Evolutionary conservation across 441 rosid species (phyloP), one percentile per base, ranked within the genome.

Genomic region (Populus hybrid): DNA sequence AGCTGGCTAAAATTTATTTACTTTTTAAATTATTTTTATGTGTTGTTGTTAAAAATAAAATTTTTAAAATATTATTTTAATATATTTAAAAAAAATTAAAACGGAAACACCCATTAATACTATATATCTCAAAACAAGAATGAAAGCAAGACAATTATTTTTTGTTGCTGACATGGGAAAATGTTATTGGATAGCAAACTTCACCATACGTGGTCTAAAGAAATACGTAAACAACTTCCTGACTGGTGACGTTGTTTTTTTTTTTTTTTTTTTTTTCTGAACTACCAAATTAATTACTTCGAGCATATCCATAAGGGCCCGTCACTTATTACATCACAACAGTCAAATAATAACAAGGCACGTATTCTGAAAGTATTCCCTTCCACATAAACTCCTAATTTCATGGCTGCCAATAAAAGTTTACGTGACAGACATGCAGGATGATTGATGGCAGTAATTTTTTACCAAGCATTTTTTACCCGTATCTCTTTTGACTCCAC

Each of bases 161-260:
- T 30, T 0, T 7, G 19, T 0, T 6, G 81, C 67, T 80, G 84
- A 83, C 69, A 76, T 83, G 88, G 83, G 81, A 38, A 36, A 69
- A 14, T 0, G 0, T 77, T 53, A 83, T 82, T 82, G 85, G 88
- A 26, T 23, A 10, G 6, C 40, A 42, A 32, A 53, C 80, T 57
- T 80, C 80, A 72, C 8, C 14, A 32, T 64, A 83, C 81, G 87
- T 86, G 85, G 74, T 23, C 28, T n/a, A 7, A 38, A 24, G 1
- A 61, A 24, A 66, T 28, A n/a, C 21, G 14, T 1, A 35, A 69
- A 76, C 69, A 23, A 3, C 73, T 59, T 79, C 19, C 65, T 70
- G 59, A 28, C 76, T 8, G n/a, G 61, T 26, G 70, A 2, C 10
- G 63, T 26, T 5, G 23, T 30, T 26, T n/a, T 9, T 32, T 24